Percentiles rank a stretch among this genome's conserved stretches.
Evolutionary conservation across 164 flowering plant genomes (phyloP).

Genomic region (Nelumbo lutea): DNA sequence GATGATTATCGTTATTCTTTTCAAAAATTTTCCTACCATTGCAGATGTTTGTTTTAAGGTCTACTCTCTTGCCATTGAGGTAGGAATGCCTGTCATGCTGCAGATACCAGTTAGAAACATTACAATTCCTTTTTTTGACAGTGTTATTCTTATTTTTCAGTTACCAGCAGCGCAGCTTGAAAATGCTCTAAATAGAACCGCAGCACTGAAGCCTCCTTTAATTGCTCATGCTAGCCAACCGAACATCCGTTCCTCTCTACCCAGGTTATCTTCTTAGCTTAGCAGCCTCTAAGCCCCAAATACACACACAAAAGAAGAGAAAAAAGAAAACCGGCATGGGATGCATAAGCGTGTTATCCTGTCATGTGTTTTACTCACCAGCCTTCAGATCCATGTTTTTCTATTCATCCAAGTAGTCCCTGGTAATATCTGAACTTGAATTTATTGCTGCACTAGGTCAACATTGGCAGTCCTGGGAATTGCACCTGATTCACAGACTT

Average conservation of each 20-base stretch:
- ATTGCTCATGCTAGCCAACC: conserved; percentile 80
- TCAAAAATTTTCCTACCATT: too few species aligned
- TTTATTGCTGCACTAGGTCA: conserved; percentile 40
- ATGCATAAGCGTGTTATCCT: too few species aligned
- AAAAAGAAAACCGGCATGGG: too few species aligned
- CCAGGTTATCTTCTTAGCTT: conserved; percentile 45
- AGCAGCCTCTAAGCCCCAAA: too few species aligned
- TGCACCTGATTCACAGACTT: conserved; percentile 49
- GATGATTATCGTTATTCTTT: too few species aligned
- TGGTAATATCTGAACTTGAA: background rate
- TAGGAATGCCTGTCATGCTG: too few species aligned
- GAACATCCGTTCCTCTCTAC: conserved; percentile 59
- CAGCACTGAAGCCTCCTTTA: conserved; percentile 67
- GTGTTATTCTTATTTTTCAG: conserved; percentile 31
- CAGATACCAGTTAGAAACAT: too few species aligned
- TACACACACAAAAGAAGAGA: too few species aligned
- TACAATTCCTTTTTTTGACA: background rate
- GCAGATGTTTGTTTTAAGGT: too few species aligned
- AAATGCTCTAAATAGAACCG: conserved; percentile 65
- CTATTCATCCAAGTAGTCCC: background rate
- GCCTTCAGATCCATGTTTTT: too few species aligned
- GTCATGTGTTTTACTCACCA: too few species aligned
- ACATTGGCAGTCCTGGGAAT: conserved; percentile 66
- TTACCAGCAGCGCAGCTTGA: conserved; percentile 88
- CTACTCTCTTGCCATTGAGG: too few species aligned